Base-by-base conservation (phyloP, 768 basidiomycete genomes). In the Suillus lakei region DNA sequence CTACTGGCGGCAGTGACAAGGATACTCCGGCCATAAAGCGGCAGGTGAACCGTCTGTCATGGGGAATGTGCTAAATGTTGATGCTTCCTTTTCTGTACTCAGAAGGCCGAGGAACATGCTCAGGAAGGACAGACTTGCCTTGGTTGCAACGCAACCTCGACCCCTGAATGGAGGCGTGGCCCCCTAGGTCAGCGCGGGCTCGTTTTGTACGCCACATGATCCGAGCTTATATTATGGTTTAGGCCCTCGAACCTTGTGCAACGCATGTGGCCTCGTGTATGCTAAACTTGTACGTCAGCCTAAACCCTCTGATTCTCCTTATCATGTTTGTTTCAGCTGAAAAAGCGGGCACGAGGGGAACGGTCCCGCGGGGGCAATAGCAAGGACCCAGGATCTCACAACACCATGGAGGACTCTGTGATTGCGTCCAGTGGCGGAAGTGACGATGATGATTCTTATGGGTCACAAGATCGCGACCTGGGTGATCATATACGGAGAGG, bases 231-330 rank as follows among this genome's bases (percentile, higher is more conserved):
- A 56, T 66, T 70, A 67, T 66, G 68, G 69, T 66, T 66, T 67
- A 92, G 91, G 92, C 60, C 92, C 92, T 28, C 85, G 92, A 73
- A 93, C 92, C 62, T 80, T 94, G 61, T 94, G 92, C 76, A 94
- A 94, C 74, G 92, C 92, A 13, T 94, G 92, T 76, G 92, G 92
- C 62, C 85, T 94, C 68, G 92, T 94, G 66, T 94, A 92, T 76
- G 92, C 92, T 62, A 94, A 94, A 80, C 82, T 93, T 77, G 91
- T 93, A 76, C 74, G 88, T 83, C 70, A 77, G 18, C 69, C 70
- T 66, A 62, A 70, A 61, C 53, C 64, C 48, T 67, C 70, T 78
- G 68, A 78, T 63, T 50, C 65, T 65, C 65, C 60, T 60, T 61
- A 62, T 63, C 58, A 59, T 30, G 9, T 39, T 59, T 65, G 66